Percentiles rank a stretch among this genome's conserved stretches.
These are phyloP conservation scores for Pezicula neosporulosa DNA, from an alignment of 2,329 filamentous ascomycete species.

Conservation along the genomic window DNA sequence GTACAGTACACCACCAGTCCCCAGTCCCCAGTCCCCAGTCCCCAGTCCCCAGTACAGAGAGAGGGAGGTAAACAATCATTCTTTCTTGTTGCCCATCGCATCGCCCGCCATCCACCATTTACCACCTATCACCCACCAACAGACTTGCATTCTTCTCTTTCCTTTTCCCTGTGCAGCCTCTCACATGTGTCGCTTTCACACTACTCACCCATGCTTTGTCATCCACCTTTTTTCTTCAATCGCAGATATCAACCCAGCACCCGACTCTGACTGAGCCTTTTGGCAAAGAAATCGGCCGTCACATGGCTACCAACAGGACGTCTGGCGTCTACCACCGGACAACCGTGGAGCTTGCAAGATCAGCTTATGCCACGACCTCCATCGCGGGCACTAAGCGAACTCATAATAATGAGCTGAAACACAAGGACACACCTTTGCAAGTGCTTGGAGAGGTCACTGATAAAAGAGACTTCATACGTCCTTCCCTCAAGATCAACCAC, in stretches of 20 bases:
- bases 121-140: too few relatives aligned
- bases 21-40: too few relatives aligned
- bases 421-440: neutral
- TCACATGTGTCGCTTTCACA: too few relatives aligned
- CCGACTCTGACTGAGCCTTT: neutral
- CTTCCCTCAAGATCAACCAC: slow-evolving; percentile 6
- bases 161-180: too few relatives aligned
- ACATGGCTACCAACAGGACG: slow-evolving; percentile 13
- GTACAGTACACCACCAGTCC: too few relatives aligned
- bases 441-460: slow-evolving; percentile 10
- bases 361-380: slow-evolving; percentile 13
- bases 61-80: too few relatives aligned
- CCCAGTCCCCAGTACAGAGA: too few relatives aligned
- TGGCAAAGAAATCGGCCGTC: too few relatives aligned
- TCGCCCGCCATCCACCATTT: too few relatives aligned
- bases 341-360: slow-evolving; percentile 15
- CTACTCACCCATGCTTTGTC: neutral
- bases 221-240: neutral
- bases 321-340: slow-evolving; percentile 19
- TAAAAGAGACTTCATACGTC: slow-evolving; percentile 14
- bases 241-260: neutral
- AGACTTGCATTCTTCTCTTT: too few relatives aligned
- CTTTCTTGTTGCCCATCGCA: too few relatives aligned
- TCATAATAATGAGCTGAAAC: slow-evolving; percentile 10
- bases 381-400: slow-evolving; percentile 20